A percentile compares a stretch with the other conserved stretches of the same genome.
phyloP scores from a whole-genome alignment of 371 early-diverging fungal species.

The Batrachochytrium dendrobatidis region DNA sequence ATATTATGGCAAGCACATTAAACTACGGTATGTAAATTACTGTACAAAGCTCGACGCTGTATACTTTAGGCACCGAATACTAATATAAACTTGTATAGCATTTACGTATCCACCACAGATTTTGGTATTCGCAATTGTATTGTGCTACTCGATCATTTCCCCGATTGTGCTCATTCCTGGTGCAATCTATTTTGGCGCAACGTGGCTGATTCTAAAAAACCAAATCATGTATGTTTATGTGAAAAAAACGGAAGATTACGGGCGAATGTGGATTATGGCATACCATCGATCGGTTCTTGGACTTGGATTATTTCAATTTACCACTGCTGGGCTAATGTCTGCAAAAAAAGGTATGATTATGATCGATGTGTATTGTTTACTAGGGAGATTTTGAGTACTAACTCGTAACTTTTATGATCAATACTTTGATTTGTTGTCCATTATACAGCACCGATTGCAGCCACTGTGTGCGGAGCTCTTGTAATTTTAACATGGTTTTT shows the following conservation, averaged over 20 bases:
- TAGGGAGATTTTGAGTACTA: too few relatives aligned
- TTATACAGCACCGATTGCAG: neutral
- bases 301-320: neutral
- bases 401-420: too few relatives aligned
- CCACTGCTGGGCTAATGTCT: neutral
- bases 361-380: too few relatives aligned
- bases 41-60: too few relatives aligned
- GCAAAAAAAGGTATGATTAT: neutral
- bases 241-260: constrained; percentile 36
- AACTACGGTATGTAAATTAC: constrained; percentile 26
- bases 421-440: too few relatives aligned
- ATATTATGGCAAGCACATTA: constrained; percentile 23
- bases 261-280: constrained; percentile 30
- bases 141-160: constrained; percentile 33
- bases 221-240: constrained; percentile 41
- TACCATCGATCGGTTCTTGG: constrained; percentile 6
- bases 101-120: constrained; percentile 35
- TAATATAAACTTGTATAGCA: constrained; percentile 9
- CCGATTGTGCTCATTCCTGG: constrained; percentile 39
- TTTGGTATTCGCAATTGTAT: constrained; percentile 29
- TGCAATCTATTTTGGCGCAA: constrained; percentile 29
- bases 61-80: too few relatives aligned
- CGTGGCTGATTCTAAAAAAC: constrained; percentile 31
- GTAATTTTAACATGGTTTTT: neutral
- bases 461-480: neutral